A percentile compares a stretch with the other conserved stretches of the same genome.
Conservation (phyloP, 306 rosid genomes). For the Chamaecrista fasciculata region DNA sequence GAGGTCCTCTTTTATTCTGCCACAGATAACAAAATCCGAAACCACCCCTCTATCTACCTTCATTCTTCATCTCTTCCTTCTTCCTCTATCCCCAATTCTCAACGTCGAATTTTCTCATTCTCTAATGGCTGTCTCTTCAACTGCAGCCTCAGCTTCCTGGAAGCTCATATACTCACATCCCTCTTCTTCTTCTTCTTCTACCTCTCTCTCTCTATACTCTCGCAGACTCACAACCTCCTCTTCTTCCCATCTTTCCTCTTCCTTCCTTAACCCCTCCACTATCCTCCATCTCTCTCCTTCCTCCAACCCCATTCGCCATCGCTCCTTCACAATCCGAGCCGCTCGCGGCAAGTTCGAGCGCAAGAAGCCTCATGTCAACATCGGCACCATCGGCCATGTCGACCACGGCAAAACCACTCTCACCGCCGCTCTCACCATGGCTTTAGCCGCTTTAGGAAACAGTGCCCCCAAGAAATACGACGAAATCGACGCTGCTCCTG, state of each 20-base stretch:
- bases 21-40: conserved; percentile 36
- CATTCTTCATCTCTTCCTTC: not conserved
- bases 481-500: conserved; percentile 87
- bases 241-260: conserved; percentile 55
- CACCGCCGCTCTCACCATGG: conserved; percentile 93
- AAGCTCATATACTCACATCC: conserved; percentile 44
- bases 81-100: not conserved
- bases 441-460: conserved; percentile 60
- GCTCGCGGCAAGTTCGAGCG: conserved; percentile 90
- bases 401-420: conserved; percentile 94
- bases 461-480: conserved; percentile 75
- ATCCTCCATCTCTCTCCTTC: conserved; percentile 43
- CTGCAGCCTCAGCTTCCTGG: conserved; percentile 45
- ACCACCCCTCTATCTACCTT: not conserved
- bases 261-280: conserved; percentile 61
- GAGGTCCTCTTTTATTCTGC: conserved; percentile 44
- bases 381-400: conserved; percentile 89
- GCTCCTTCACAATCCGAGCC: conserved; percentile 58
- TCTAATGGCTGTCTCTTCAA: conserved; percentile 55
- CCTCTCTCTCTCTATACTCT: conserved; percentile 19
- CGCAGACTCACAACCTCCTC: conserved; percentile 24
- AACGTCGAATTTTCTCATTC: not conserved
- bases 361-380: conserved; percentile 84
- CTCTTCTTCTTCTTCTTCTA: conserved; percentile 33
- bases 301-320: conserved; percentile 28